A percentile compares a stretch with the other conserved stretches of the same genome.
Conservation (phyloP, 73 alveolate species). For the Stentor roeselii region DNA sequence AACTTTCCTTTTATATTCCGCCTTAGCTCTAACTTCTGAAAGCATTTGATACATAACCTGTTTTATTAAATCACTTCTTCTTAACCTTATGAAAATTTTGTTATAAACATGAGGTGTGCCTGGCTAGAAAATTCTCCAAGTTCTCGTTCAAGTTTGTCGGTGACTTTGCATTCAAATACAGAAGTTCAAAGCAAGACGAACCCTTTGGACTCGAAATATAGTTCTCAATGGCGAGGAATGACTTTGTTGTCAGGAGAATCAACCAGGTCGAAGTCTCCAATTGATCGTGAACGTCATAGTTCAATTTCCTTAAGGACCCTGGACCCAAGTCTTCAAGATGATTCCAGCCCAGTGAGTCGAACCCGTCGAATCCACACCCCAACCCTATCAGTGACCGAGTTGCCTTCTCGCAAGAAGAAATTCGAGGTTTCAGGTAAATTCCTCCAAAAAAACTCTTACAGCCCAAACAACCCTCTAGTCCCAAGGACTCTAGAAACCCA, state of each 20-base stretch:
- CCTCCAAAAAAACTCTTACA: background rate
- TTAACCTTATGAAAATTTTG: no score
- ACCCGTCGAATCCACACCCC: background rate
- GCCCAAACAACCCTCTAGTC: background rate
- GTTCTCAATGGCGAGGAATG: slow-evolving; percentile 5
- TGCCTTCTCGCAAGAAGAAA: background rate
- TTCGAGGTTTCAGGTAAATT: background rate
- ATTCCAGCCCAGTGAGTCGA: background rate
- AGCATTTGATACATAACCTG: no score
- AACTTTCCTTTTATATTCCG: no score
- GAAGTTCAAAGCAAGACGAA: no score
- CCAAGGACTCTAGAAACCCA: background rate
- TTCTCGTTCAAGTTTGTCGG: no score
- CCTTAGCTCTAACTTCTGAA: no score
- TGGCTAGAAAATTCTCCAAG: no score
- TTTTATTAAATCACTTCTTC: no score
- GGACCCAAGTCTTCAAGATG: background rate
- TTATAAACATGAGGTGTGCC: no score
- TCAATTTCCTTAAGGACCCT: background rate
- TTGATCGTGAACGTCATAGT: background rate
- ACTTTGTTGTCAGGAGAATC: background rate
- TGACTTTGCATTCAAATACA: no score
- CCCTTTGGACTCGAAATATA: no score
- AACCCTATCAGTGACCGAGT: background rate
- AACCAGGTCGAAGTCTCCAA: background rate